Evolutionary conservation across 805 yeast genomes (phyloP).

Genomic region (Vanderwaltozyma verrucispora): DNA sequence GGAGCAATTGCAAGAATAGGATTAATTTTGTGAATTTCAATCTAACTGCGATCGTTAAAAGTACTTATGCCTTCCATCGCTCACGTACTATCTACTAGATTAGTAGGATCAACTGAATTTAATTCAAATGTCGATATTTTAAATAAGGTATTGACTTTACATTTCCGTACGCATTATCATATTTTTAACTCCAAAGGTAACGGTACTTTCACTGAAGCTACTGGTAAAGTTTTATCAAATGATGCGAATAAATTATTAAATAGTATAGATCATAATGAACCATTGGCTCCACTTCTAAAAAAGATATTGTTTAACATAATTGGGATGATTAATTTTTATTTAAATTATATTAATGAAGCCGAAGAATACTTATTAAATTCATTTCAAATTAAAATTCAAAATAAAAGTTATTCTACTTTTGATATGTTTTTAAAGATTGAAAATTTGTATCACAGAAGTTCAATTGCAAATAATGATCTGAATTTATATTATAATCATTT

Average conservation of each 20-base stretch:
- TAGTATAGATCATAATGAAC: not conserved
- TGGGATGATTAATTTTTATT: constrained; percentile 11
- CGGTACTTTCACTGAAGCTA: constrained; percentile 4
- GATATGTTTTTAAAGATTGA: constrained; percentile 15
- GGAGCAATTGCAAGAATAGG: not conserved
- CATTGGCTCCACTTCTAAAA: constrained; percentile 4
- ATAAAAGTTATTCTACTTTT: constrained; percentile 4
- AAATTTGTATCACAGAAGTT: constrained; percentile 15
- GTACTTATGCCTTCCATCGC: constrained; percentile 5
- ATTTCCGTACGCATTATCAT: constrained; percentile 23
- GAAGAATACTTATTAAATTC: constrained; percentile 5
- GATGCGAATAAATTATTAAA: constrained; percentile 10
- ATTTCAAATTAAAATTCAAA: constrained; percentile 1
- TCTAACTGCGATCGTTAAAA: too few relatives aligned
- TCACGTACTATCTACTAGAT: constrained; percentile 15
- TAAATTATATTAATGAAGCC: constrained; percentile 6
- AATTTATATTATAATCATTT: constrained; percentile 7
- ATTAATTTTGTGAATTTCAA: not conserved
- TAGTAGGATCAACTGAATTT: constrained; percentile 20
- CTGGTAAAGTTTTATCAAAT: constrained; percentile 11
- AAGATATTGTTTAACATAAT: constrained; percentile 14
- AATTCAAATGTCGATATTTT: constrained; percentile 12
- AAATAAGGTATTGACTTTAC: constrained; percentile 19
- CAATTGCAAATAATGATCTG: constrained; percentile 1
- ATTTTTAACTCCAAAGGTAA: constrained; percentile 7